Conservation (phyloP, 2,329 filamentous ascomycete species). For the Trichoderma koningii region DNA sequence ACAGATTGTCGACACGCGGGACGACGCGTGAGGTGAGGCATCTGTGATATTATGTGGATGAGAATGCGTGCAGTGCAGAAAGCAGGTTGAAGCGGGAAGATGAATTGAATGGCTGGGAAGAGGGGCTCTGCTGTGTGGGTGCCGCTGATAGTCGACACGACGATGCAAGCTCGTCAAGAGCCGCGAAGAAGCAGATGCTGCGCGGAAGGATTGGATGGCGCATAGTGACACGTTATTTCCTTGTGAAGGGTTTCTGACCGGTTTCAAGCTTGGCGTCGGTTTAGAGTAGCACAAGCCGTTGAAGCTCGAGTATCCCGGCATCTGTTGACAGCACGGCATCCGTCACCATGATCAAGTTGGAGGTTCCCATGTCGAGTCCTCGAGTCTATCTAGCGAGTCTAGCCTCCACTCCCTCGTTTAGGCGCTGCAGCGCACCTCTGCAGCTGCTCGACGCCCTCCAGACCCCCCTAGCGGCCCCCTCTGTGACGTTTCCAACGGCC, state of each 20-base stretch:
- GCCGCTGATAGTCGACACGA: not conserved
- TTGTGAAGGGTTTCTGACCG: not conserved
- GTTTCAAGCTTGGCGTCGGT: no score
- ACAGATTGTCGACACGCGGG: not conserved
- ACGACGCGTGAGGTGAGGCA: slow-evolving; percentile 7
- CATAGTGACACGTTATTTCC: not conserved
- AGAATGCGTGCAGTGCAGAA: not conserved
- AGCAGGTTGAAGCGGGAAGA: slow-evolving; percentile 1
- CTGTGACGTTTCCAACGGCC: slow-evolving; percentile 22
- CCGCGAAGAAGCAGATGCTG: no score
- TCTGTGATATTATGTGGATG: not conserved
- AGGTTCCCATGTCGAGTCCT: not conserved
- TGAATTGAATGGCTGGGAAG: slow-evolving; percentile 14
- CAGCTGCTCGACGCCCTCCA: not conserved
- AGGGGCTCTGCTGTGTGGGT: slow-evolving; percentile 13
- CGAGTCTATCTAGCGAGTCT: no score
- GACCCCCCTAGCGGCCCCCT: slow-evolving; percentile 9
- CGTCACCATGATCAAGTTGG: not conserved
- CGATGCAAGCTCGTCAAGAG: no score
- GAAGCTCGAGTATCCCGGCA: no score
- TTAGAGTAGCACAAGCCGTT: no score
- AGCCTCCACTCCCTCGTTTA: slow-evolving; percentile 1
- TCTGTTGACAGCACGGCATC: not conserved
- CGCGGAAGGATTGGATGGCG: not conserved
- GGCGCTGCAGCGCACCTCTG: slow-evolving; percentile 1